These are phyloP conservation scores for Epichloe sylvatica DNA, from an alignment of 2,329 filamentous ascomycete species.

Conservation along the genomic window DNA sequence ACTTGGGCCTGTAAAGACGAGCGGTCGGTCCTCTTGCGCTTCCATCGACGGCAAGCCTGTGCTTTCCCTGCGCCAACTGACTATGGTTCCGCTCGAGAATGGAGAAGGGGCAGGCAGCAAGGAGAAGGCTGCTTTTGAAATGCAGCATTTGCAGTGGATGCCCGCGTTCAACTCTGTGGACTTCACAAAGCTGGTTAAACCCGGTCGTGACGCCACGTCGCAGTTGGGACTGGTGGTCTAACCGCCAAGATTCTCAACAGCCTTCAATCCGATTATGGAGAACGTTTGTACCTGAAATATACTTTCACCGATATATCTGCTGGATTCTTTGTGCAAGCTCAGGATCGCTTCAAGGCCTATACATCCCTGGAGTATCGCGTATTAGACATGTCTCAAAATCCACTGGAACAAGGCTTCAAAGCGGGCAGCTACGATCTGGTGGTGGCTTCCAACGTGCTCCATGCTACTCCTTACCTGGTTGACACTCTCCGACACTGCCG, in stretches of 20 bases:
- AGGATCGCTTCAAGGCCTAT: conserved; percentile 13
- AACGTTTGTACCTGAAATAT: conserved; percentile 14
- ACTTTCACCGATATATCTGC: conserved; percentile 30
- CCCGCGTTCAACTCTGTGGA: too few species aligned
- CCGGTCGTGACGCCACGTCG: too few species aligned
- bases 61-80: too few species aligned
- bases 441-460: conserved; percentile 24
- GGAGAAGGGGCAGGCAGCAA: too few species aligned
- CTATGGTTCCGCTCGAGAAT: too few species aligned
- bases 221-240: conserved; percentile 23
- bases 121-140: too few species aligned
- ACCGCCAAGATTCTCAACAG: conserved; percentile 13
- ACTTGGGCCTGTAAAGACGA: too few species aligned
- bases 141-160: too few species aligned
- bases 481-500: conserved; percentile 9
- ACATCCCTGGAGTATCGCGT: conserved; percentile 6
- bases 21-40: too few species aligned
- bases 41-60: too few species aligned
- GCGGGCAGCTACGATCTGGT: conserved; percentile 22
- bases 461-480: conserved; percentile 20
- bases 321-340: conserved; percentile 25
- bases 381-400: conserved; percentile 13
- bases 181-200: too few species aligned
- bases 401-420: conserved; percentile 18
- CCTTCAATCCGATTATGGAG: too few species aligned